Evolutionary conservation across 1,284 basidiomycete genomes (phyloP), one percentile per base, ranked within the genome.

Genomic region (Naganishia liquefaciens): DNA sequence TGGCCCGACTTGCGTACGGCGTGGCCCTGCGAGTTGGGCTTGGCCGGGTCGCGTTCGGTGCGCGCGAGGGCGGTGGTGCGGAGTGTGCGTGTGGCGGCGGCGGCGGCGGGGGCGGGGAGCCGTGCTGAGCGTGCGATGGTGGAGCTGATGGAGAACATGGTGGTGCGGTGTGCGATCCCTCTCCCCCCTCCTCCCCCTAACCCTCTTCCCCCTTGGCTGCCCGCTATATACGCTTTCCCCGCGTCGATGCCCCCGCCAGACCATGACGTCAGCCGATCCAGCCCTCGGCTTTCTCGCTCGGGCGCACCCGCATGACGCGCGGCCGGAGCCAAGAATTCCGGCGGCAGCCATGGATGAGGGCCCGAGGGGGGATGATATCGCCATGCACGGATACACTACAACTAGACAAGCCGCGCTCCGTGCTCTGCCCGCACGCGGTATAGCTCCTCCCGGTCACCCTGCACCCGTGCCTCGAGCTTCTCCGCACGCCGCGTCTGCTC

Each of bases 11-110:
- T 76, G 37, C 69, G 52, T 17, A 63, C 66, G 17, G 73, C 68
- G 68, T 76, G 75, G 28, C 75, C 73, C 63, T 72, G 72, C 23
- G 65, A 67, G 49, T 62, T 62, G 30, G 61, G 62, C 37, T 61
- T 63, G 39, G 55, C 46, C 25, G 64, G 55, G 39, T 61, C 57
- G 28, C 47, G 19, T 15, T 54, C 50, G 21, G 42, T 42, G 23
- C 60, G 28, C n/a, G 46, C n/a, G 33, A 42, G 10, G 42, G 50
- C 19, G n/a, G 64, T 65, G 50, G 49, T 44, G 51, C 40, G 21
- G 42, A 65, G 37, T 11, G 50, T 49, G 21, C 64, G 55, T 15
- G 27, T 19, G 44, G 62, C 49, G 27, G 44, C 28, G 28, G 33
- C 40, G 9, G n/a, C 43, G 43, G 6, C 27, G 43, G 19, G 28